Conservation (phyloP, 2,329 filamentous ascomycete genomes). For the Colletotrichum cereale region DNA sequence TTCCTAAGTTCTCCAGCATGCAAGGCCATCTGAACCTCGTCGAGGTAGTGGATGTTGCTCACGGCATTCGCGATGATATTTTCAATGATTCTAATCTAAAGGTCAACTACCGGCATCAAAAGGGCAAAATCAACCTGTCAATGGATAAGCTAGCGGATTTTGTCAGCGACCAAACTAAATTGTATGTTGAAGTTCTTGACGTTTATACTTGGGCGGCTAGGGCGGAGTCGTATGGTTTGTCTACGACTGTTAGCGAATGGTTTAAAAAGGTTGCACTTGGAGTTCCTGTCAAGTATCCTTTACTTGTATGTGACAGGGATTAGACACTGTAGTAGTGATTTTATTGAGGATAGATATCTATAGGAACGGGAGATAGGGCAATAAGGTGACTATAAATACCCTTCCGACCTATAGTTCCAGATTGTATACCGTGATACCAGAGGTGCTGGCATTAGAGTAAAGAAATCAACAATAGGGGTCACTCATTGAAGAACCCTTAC, state of each 20-base stretch:
- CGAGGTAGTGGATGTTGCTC: not conserved
- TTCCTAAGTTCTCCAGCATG: not conserved
- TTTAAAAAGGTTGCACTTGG: not conserved
- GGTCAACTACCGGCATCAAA: not conserved
- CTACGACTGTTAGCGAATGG: not conserved
- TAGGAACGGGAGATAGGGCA: too few species aligned
- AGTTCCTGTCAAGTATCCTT: not conserved
- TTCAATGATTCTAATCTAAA: not conserved
- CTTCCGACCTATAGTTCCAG: too few species aligned
- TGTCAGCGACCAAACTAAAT: not conserved
- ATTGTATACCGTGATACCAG: too few species aligned
- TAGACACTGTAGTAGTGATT: too few species aligned
- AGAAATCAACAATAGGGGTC: too few species aligned
- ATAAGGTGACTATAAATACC: too few species aligned
- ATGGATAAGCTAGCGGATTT: not conserved
- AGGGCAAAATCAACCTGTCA: not conserved
- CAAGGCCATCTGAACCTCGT: not conserved
- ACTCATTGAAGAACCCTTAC: too few species aligned
- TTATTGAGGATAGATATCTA: too few species aligned
- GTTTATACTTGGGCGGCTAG: not conserved
- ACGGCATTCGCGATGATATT: not conserved
- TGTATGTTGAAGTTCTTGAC: not conserved
- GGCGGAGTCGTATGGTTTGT: not conserved
- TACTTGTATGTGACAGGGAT: not conserved
- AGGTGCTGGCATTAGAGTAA: too few species aligned